phyloP scores from a whole-genome alignment of 1,284 basidiomycete species.

The Naganishia albida region DNA sequence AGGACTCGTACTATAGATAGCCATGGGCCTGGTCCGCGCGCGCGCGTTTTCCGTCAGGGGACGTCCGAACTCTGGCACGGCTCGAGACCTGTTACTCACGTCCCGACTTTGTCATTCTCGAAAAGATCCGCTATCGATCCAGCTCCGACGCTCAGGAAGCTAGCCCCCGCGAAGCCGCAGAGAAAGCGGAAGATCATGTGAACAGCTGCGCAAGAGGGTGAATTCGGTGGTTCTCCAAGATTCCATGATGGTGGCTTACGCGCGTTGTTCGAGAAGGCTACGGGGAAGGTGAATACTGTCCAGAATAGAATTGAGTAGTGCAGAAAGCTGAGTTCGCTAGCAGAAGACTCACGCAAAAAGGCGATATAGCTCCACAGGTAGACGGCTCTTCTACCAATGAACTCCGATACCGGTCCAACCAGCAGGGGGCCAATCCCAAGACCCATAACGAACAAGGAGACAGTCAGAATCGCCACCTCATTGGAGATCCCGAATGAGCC shows the following conservation, averaged over 20 bases:
- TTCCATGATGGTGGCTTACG: constrained; percentile 50
- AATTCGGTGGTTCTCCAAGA: background rate
- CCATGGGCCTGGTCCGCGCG: constrained; percentile 75
- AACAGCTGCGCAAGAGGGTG: constrained; percentile 49
- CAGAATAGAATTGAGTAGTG: constrained; percentile 34
- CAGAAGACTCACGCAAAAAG: constrained; percentile 42
- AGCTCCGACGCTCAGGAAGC: constrained; percentile 77
- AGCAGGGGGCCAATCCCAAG: constrained; percentile 60
- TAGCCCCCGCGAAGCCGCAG: constrained; percentile 65
- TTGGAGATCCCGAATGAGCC: constrained; percentile 63
- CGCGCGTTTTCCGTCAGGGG: no score
- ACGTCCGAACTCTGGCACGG: background rate
- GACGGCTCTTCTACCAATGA: constrained; percentile 57
- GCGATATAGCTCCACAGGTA: constrained; percentile 39
- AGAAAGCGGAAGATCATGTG: constrained; percentile 71
- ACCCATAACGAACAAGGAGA: constrained; percentile 67
- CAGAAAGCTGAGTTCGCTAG: background rate
- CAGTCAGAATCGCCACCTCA: constrained; percentile 69
- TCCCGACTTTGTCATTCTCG: constrained; percentile 63
- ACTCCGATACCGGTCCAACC: constrained; percentile 62
- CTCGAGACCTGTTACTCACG: constrained; percentile 55
- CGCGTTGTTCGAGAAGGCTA: constrained; percentile 67
- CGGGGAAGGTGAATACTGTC: constrained; percentile 63
- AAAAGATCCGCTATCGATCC: constrained; percentile 78
- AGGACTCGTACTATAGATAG: constrained; percentile 67